Percentiles rank a stretch among this genome's conserved stretches.
phyloP scores from a whole-genome alignment of 2,329 filamentous ascomycete species.

The Talaromyces sp. region DNA sequence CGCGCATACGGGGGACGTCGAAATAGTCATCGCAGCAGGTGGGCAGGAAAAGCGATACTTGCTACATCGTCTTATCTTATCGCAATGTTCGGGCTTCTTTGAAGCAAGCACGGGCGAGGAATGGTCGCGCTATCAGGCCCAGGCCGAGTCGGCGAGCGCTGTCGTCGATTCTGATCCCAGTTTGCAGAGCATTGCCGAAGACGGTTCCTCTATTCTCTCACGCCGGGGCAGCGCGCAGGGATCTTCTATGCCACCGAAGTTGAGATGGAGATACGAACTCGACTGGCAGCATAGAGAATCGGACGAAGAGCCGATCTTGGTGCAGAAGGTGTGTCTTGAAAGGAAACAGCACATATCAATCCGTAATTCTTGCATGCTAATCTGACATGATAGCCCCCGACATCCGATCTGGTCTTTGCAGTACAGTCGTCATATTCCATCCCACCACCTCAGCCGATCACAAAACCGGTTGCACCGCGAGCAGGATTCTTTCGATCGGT shows the following conservation, averaged over 20 bases:
- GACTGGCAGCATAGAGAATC: slow-evolving; percentile 65
- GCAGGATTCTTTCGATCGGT: slow-evolving; percentile 82
- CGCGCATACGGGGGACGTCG: slow-evolving; percentile 83
- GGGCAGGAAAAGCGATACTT: slow-evolving; percentile 75
- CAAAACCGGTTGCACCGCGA: slow-evolving; percentile 57
- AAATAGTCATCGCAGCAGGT: slow-evolving; percentile 70
- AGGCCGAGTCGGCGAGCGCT: slow-evolving; percentile 22
- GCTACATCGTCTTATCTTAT: slow-evolving; percentile 78
- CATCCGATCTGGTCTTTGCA: slow-evolving; percentile 52
- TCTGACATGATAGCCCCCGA: slow-evolving; percentile 26
- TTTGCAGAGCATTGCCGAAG: slow-evolving; percentile 34
- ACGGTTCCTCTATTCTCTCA: slow-evolving; percentile 34
- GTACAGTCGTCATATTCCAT: slow-evolving; percentile 35
- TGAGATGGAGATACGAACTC: slow-evolving; percentile 80
- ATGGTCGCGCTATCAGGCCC: slow-evolving; percentile 54
- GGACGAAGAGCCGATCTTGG: slow-evolving; percentile 78
- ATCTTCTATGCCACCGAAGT: slow-evolving; percentile 42
- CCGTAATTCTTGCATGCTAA: not conserved
- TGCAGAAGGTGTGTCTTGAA: slow-evolving; percentile 64
- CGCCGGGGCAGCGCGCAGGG: slow-evolving; percentile 35
- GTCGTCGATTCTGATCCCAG: slow-evolving; percentile 45
- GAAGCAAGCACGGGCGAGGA: slow-evolving; percentile 71
- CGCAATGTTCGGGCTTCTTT: slow-evolving; percentile 90
- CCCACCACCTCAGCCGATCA: slow-evolving; percentile 51
- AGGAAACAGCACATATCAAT: not conserved